phyloP scores from a whole-genome alignment of 2,329 filamentous ascomycete genomes.

The Phaeosphaeriaceae sp. region DNA sequence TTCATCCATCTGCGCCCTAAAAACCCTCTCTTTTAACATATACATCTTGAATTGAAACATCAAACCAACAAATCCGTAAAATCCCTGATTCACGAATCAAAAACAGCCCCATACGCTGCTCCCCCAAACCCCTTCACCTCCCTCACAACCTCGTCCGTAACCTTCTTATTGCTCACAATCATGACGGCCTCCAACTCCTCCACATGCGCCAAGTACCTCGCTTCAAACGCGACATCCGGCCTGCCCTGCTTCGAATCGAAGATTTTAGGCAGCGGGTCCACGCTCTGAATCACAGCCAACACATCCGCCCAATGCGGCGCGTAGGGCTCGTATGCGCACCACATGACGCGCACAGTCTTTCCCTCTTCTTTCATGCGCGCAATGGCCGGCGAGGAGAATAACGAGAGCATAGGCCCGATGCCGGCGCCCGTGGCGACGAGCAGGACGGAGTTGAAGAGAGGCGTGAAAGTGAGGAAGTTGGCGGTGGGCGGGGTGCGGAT shows the following conservation, averaged over 20 bases:
- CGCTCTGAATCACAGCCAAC: slow-evolving; percentile 11
- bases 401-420: slow-evolving; percentile 28
- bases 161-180: slow-evolving; percentile 26
- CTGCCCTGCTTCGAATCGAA: slow-evolving; percentile 17
- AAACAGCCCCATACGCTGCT: slow-evolving; percentile 30
- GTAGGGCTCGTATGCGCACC: slow-evolving; percentile 20
- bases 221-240: slow-evolving; percentile 23
- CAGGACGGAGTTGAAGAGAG: slow-evolving; percentile 25
- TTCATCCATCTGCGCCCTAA: too few relatives aligned
- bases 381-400: slow-evolving; percentile 18
- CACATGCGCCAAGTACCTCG: slow-evolving; percentile 3
- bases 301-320: slow-evolving; percentile 24
- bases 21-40: not conserved
- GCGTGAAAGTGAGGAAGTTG: slow-evolving; percentile 29
- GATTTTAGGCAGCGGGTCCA: slow-evolving; percentile 20
- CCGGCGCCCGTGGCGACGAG: slow-evolving; percentile 33
- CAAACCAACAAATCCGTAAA: too few relatives aligned
- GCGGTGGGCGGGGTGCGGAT: slow-evolving; percentile 20
- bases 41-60: not conserved
- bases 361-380: slow-evolving; percentile 9
- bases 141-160: slow-evolving; percentile 23
- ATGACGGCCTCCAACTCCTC: slow-evolving; percentile 22
- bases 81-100: slow-evolving; percentile 22
- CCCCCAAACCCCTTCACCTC: slow-evolving; percentile 14
- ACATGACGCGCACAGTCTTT: slow-evolving; percentile 19